Conservation (phyloP, 2,329 filamentous ascomycete genomes). For the Reticulascus tulasneorum region DNA sequence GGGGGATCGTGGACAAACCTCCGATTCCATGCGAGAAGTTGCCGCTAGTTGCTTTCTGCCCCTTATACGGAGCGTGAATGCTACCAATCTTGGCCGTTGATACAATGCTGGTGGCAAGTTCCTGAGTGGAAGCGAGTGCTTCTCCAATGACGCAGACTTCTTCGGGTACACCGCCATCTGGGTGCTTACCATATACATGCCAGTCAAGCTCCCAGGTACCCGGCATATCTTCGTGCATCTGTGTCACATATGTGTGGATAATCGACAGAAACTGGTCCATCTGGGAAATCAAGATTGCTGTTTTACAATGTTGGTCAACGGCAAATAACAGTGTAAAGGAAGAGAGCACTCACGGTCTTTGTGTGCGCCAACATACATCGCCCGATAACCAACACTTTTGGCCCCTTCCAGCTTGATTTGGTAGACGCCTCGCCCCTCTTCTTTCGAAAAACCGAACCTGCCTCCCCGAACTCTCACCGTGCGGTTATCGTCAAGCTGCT, state of each 20-base stretch:
- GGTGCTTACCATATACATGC: conserved; percentile 40
- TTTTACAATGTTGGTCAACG: neutral
- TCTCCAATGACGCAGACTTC: conserved; percentile 47
- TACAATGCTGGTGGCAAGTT: conserved; percentile 32
- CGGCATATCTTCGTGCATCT: conserved; percentile 15
- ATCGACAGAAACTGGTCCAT: conserved; percentile 28
- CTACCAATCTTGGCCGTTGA: conserved; percentile 23
- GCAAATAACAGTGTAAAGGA: accelerated
- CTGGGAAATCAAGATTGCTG: conserved; percentile 30
- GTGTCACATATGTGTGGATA: conserved; percentile 15
- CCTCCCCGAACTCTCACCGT: conserved; percentile 34
- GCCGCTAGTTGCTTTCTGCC: conserved; percentile 48
- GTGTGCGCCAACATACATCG: conserved; percentile 38
- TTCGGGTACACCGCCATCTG: conserved; percentile 16
- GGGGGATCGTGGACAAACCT: conserved; percentile 12
- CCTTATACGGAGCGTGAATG: conserved; percentile 42
- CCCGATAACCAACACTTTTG: conserved; percentile 35
- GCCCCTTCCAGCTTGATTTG: conserved; percentile 47
- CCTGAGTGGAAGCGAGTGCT: conserved; percentile 39
- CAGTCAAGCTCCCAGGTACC: conserved; percentile 26
- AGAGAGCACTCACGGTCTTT: conserved; percentile 1
- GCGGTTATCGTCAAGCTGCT: conserved; percentile 33
- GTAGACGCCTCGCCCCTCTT: conserved; percentile 25
- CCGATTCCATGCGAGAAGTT: conserved; percentile 40
- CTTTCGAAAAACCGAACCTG: conserved; percentile 24